Evolutionary conservation across 2,329 filamentous ascomycete genomes (phyloP), one percentile per base, ranked within the genome.

Genomic region (Volutella citrinella): DNA sequence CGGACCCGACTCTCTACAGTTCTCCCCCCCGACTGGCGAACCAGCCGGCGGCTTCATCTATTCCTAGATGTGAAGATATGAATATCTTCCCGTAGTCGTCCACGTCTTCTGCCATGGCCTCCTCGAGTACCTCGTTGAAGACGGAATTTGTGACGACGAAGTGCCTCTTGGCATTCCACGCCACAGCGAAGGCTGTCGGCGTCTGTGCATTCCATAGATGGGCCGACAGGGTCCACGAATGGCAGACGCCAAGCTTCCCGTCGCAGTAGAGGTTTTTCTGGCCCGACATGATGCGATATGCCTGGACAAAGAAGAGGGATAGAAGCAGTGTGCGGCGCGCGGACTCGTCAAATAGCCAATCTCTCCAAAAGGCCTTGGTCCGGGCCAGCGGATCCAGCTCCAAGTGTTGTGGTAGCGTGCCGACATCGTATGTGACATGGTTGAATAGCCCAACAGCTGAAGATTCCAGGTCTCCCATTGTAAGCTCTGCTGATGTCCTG

Each of bases 321-420:
- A 72, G 57, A 2, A 78, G 54, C 1, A 72, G 57, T 0, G 74
- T 78, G 12, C 75, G 68, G 4, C 74, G 64, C 2, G 67, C 59
- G 1, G 73, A 76, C 48, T 80, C 75, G 10, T 74, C 64, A 14
- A 76, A 59, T 4, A 74, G 55, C 70, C 71, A 80, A 3, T 61
- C 57, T 7, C 56, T 51, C 74, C 74, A 80, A 27, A 71, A 71
- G 1, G 59, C 43, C 13, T 59, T 61, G 2, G 65, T 63, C 1
- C 63, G 57, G 9, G 61, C 62, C 5, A 74, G 46, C 0, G 66
- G 57, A 36, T 56, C 56, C 12, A 59, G 30, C 8, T 52, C 53
- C 6, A 67, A 40, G 0, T 55, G 34, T 0, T 31, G 37, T 1
- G 29, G 32, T 5, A 40, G 26, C 7, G 34, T 29, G 5, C 45